Evolutionary conservation across 2,329 filamentous ascomycete genomes (phyloP).

Genomic region (Fusarium pininemorale): DNA sequence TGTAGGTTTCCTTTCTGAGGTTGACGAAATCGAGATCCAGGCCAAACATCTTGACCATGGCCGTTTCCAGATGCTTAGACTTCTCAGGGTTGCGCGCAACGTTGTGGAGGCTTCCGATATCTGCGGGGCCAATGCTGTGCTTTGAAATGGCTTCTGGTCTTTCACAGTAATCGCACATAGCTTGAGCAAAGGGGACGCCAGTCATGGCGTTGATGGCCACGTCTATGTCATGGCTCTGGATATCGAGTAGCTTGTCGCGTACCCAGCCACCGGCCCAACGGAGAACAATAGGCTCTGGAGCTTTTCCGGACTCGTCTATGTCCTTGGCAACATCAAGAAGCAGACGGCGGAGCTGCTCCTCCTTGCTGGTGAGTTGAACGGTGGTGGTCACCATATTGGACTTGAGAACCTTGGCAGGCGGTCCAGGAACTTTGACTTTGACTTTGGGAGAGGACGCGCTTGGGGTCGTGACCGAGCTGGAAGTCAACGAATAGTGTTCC

Average conservation of each 20-base stretch:
- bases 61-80: slow-evolving; percentile 94
- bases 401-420: background rate
- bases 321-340: slow-evolving; percentile 83
- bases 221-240: slow-evolving; percentile 82
- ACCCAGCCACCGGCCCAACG: slow-evolving; percentile 91
- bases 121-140: slow-evolving; percentile 65
- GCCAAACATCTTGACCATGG: slow-evolving; percentile 84
- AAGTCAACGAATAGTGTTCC: slow-evolving; percentile 21
- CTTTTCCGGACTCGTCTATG: slow-evolving; percentile 57
- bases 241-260: slow-evolving; percentile 80
- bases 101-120: slow-evolving; percentile 82
- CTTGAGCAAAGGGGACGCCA: slow-evolving; percentile 76
- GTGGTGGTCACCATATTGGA: slow-evolving; percentile 33
- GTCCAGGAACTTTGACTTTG: background rate
- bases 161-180: slow-evolving; percentile 74
- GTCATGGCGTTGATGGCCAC: slow-evolving; percentile 89
- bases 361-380: slow-evolving; percentile 72
- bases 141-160: slow-evolving; percentile 66
- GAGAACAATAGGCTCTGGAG: slow-evolving; percentile 67
- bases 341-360: slow-evolving; percentile 76
- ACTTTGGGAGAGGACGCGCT: background rate
- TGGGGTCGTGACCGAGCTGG: background rate
- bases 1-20: slow-evolving; percentile 88
- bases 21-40: slow-evolving; percentile 96
- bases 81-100: slow-evolving; percentile 94